Evolutionary conservation across 768 basidiomycete species (phyloP).

Genomic region (Lactifluus subvellereus): DNA sequence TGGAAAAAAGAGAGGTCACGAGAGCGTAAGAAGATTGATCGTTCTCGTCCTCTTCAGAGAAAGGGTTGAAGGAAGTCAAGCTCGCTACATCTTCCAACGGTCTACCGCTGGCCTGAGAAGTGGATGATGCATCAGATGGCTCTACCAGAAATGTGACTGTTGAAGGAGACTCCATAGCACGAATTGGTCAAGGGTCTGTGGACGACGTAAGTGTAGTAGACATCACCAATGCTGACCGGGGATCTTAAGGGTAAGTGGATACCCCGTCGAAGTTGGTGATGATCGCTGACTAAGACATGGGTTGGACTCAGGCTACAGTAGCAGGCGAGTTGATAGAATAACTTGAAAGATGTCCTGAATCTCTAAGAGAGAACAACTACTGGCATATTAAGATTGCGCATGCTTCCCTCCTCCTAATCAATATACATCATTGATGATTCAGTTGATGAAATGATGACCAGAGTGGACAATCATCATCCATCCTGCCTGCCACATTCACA

Average conservation of each 20-base stretch:
- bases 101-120: constrained; percentile 60
- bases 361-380: not conserved
- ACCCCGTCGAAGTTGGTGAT: not conserved
- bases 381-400: not conserved
- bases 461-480: too few species aligned
- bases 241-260: not conserved
- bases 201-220: not conserved
- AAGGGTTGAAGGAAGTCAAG: constrained; percentile 85
- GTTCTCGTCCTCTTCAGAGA: constrained; percentile 89
- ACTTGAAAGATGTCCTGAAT: not conserved
- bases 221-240: not conserved
- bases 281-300: constrained; percentile 6
- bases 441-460: not conserved
- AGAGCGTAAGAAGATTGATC: constrained; percentile 83
- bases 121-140: constrained; percentile 38
- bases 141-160: constrained; percentile 30
- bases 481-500: not conserved
- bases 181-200: not conserved
- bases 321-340: not conserved
- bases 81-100: constrained; percentile 56
- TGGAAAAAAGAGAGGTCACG: constrained; percentile 73
- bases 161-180: constrained; percentile 17
- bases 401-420: not conserved
- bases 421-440: not conserved
- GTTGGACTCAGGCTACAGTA: too few species aligned